Evolutionary conservation across 352 stramenopile species (phyloP).

Genomic region (Phytophthora lateralis): DNA sequence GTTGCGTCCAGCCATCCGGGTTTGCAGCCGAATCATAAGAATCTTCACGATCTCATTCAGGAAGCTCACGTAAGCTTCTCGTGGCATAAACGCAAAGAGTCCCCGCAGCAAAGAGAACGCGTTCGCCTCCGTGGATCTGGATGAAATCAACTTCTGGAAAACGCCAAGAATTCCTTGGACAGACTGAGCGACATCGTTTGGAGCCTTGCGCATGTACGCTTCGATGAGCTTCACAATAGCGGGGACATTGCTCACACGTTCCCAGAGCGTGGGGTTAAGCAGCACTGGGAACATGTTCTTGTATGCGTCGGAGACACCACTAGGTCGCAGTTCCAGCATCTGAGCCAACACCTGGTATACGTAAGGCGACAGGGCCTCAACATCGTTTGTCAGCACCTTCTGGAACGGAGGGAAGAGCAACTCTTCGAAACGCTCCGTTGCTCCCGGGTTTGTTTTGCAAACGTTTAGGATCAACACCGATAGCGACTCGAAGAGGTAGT

Average conservation of each 20-base stretch:
- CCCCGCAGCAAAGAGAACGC: conserved; percentile 93
- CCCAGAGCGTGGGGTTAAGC: conserved; percentile 95
- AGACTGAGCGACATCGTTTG: conserved; percentile 84
- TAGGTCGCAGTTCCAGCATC: conserved; percentile 95
- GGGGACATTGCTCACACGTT: conserved; percentile 96
- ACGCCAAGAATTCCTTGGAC: conserved; percentile 93
- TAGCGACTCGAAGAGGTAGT: conserved; percentile 99
- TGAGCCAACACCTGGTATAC: conserved; percentile 99
- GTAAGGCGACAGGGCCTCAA: conserved; percentile 95
- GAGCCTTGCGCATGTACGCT: conserved; percentile 96
- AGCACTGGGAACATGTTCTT: conserved; percentile 95
- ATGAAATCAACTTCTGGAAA: conserved; percentile 98
- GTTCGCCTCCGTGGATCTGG: conserved; percentile 91
- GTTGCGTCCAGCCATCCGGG: conserved; percentile 90
- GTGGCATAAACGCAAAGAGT: conserved; percentile 90
- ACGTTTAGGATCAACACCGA: conserved; percentile 95
- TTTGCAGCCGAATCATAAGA: conserved; percentile 94
- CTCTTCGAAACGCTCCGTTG: conserved; percentile 92
- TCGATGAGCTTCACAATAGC: conserved; percentile 97
- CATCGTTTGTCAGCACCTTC: conserved; percentile 96
- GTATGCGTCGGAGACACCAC: conserved; percentile 92
- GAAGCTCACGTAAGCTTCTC: conserved; percentile 70
- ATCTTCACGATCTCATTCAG: conserved; percentile 95
- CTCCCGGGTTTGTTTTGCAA: conserved; percentile 82
- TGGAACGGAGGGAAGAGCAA: conserved; percentile 98